Base-by-base conservation (phyloP, 2,329 filamentous ascomycete genomes). In the Pestalotiopsis sp. region DNA sequence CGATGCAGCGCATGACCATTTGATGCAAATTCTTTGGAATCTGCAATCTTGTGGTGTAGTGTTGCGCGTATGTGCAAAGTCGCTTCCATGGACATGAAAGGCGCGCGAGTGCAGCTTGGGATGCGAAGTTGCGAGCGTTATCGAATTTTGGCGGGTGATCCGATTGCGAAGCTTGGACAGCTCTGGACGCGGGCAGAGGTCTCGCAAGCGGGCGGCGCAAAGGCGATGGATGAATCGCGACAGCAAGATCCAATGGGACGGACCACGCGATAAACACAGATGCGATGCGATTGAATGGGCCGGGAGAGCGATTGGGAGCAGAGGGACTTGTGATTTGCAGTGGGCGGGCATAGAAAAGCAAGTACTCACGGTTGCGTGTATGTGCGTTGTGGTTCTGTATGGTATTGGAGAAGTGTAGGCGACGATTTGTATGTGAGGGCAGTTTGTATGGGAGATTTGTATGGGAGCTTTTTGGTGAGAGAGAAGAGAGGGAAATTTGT, bases 401-500 rank as follows among this genome's bases (percentile, higher is more conserved):
- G n/a, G 45, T 52, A 52, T 52, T 36, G 31, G 31, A 52, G n/a
- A 52, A 52, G 80, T 77, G 65, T 66, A 66, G 65, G 65, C 65
- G 23, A 36, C 27, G 23, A 75, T 76, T 69, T 52, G 64, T 70
- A 62, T 65, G 69, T 56, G 66, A 79, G 74, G 78, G 76, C 77
- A 82, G 84, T 86, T 83, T 86, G 84, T 84, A 83, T 80, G 82
- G 84, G 77, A 76, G 80, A 80, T 83, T 86, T 85, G 78, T 82
- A 81, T 86, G 84, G 82, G 82, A 84, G 82, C 81, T 57, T 85
- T 87, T 89, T 87, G 88, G 88, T 89, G 86, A 84, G 85, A 87
- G 83, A 85, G 82, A 83, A 81, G 82, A 85, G 85, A 86, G 84
- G 85, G 82, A 81, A 83, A 83, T 66, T 83, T 84, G 85, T 86